Evolutionary conservation across 768 basidiomycete species (phyloP), one percentile per base, ranked within the genome.

Genomic region (Suillus placidus): DNA sequence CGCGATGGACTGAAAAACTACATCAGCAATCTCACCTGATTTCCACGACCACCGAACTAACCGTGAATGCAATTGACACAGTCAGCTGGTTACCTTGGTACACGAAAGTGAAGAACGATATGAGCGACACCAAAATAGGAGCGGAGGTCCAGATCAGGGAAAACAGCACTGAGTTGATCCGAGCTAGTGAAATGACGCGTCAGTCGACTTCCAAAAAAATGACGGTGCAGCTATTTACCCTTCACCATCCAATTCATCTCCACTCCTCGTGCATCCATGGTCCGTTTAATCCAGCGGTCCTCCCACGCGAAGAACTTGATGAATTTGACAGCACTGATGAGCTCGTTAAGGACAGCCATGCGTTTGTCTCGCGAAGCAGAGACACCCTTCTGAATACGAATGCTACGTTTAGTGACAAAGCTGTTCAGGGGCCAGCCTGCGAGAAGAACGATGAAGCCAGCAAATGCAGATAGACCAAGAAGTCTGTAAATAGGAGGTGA

Each of bases 31-130:
- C 45, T 13, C 56, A 42, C 40, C 42, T 20, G 64, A 16, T 20
- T 14, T 8, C 37, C 10, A 23, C 16, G 26, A 52, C 35, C 9
- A 8, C 32, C 26, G 34, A 34, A 79, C 86, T 42, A 51, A 89
- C 89, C 52, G 95, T 97, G 73, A 97, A 97, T 0, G 96, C 95
- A 20, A 87, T 83, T 10, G 90, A 83, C 58, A 95, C 82, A 0
- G 93, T 91, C 56, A 99, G 75, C 73, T 92, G 80, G 55, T 93
- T 85, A 1, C 92, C 91, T 68, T 84, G 86, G 67, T 87, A 78
- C 34, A 95, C 87, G 67, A 87, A 94, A 23, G 82, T 83, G 71
- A 87, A 82, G 83, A 97, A 97, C 2, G 91, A 88, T 18, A 92
- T 83, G 64, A 95, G 83, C 1, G 93, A 93, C 20, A 97, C 87